These are phyloP conservation scores for Rubroboletus satanas DNA, from an alignment of 768 basidiomycete genomes.

Conservation along the genomic window DNA sequence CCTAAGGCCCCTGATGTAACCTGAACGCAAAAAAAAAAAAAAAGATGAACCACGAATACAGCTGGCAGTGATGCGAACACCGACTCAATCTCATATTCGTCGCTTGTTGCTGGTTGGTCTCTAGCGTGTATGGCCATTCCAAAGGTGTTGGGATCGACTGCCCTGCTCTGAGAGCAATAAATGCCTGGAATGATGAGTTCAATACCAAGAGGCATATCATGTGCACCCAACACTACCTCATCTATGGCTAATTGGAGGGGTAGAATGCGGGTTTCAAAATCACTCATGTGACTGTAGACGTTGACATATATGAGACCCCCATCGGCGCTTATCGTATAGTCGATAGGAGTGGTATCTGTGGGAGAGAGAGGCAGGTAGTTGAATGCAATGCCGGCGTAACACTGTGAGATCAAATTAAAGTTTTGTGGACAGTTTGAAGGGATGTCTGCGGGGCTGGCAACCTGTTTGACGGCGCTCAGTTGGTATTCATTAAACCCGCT, in stretches of 20 bases:
- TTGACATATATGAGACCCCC: conserved; percentile 61
- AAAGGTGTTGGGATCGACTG: conserved; percentile 51
- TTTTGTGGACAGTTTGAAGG: conserved; percentile 64
- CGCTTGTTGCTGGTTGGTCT: conserved; percentile 61
- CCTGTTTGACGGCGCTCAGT: conserved; percentile 45
- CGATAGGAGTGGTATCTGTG: conserved; percentile 37
- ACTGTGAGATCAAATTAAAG: conserved; percentile 65
- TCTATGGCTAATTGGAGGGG: conserved; percentile 80
- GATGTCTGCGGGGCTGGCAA: conserved; percentile 47
- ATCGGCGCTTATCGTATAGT: conserved; percentile 72
- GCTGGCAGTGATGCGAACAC: conserved; percentile 16
- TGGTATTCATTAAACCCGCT: conserved; percentile 47
- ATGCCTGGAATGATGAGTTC: conserved; percentile 43
- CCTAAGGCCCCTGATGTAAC: conserved; percentile 60
- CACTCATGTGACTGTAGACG: conserved; percentile 60
- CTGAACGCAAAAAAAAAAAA: conserved; percentile 28
- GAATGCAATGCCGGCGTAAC: conserved; percentile 67
- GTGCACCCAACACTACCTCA: conserved; percentile 37
- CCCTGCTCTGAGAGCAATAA: conserved; percentile 67
- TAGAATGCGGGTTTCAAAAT: conserved; percentile 62
- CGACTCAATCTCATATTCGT: conserved; percentile 54
- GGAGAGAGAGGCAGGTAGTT: conserved; percentile 46
- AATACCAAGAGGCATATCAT: background rate
- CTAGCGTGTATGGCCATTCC: conserved; percentile 70
- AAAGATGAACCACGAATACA: conserved; percentile 5